Percentiles rank a stretch among this genome's conserved stretches.
Evolutionary conservation across 1,284 basidiomycete genomes (phyloP).

Genomic region (Chiua sp.): DNA sequence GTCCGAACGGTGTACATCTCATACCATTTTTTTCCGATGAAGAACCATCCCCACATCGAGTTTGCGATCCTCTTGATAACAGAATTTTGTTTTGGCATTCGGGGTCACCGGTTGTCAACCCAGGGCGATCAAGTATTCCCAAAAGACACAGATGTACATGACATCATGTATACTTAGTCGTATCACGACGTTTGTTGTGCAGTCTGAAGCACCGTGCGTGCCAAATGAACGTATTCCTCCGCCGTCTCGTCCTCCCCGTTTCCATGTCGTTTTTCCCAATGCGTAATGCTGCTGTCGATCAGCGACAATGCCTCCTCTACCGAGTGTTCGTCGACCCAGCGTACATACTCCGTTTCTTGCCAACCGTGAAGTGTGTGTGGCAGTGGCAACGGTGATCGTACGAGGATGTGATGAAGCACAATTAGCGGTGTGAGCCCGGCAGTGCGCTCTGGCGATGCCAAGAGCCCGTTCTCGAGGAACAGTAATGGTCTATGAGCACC

Average conservation of each 20-base stretch:
- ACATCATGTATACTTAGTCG: too few species aligned
- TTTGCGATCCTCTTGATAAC: too few species aligned
- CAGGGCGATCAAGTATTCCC: too few species aligned
- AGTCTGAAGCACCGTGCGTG: slow-evolving; percentile 60
- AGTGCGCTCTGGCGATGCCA: slow-evolving; percentile 71
- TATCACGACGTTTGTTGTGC: slow-evolving; percentile 28
- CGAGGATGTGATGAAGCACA: slow-evolving; percentile 90
- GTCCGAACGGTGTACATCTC: slow-evolving; percentile 65
- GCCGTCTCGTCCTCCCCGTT: slow-evolving; percentile 50
- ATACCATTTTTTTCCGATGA: slow-evolving; percentile 83
- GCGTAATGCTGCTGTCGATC: slow-evolving; percentile 69
- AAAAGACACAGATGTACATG: neutral
- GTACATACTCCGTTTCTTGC: slow-evolving; percentile 92
- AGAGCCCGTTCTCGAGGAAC: slow-evolving; percentile 79
- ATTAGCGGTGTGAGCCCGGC: slow-evolving; percentile 80
- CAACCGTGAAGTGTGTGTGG: slow-evolving; percentile 90
- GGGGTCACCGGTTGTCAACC: too few species aligned
- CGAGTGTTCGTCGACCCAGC: slow-evolving; percentile 83
- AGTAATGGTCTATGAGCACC: slow-evolving; percentile 68
- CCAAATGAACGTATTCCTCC: slow-evolving; percentile 66
- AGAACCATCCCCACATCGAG: slow-evolving; percentile 45
- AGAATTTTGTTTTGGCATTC: too few species aligned
- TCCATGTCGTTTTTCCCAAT: slow-evolving; percentile 74
- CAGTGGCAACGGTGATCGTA: slow-evolving; percentile 84
- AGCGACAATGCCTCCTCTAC: slow-evolving; percentile 74